phyloP scores from a whole-genome alignment of 176 grass and related monocot species.

The Poa pratensis region DNA sequence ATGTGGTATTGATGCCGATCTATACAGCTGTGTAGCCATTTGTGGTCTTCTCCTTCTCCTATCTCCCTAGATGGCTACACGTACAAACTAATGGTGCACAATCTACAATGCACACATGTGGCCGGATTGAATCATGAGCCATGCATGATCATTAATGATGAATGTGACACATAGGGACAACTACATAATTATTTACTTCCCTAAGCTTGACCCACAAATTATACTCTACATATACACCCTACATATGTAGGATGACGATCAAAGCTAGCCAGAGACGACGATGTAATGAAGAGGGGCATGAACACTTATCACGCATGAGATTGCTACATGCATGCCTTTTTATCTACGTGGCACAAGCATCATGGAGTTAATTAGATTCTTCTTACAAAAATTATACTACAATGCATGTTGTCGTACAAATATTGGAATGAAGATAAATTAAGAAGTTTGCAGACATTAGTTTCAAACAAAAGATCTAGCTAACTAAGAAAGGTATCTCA shows the following conservation, averaged over 20 bases:
- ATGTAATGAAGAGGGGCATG: slow-evolving; percentile 13
- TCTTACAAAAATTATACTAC: not conserved
- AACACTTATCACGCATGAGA: slow-evolving; percentile 24
- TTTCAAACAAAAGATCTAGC: slow-evolving; percentile 19
- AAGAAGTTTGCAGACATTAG: not conserved
- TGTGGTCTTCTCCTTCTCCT: not conserved
- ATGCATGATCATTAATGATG: slow-evolving; percentile 36
- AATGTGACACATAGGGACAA: slow-evolving; percentile 7
- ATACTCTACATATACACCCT: not conserved
- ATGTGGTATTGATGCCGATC: not conserved
- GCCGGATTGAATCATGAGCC: not conserved
- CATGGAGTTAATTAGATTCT: not conserved
- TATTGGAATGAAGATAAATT: not conserved
- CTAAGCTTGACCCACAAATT: slow-evolving; percentile 33
- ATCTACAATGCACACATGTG: slow-evolving; percentile 1
- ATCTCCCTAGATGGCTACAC: not conserved
- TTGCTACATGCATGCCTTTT: not conserved
- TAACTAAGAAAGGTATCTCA: not conserved
- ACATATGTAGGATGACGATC: slow-evolving; percentile 11
- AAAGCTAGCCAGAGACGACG: not conserved
- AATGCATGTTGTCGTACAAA: not conserved
- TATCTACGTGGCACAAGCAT: not conserved
- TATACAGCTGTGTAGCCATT: not conserved
- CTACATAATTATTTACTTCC: slow-evolving; percentile 5
- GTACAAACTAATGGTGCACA: not conserved